A percentile compares a stretch with the other conserved stretches of the same genome.
phyloP scores from a whole-genome alignment of 2,329 filamentous ascomycete genomes.

The Xylaria hypoxylon region DNA sequence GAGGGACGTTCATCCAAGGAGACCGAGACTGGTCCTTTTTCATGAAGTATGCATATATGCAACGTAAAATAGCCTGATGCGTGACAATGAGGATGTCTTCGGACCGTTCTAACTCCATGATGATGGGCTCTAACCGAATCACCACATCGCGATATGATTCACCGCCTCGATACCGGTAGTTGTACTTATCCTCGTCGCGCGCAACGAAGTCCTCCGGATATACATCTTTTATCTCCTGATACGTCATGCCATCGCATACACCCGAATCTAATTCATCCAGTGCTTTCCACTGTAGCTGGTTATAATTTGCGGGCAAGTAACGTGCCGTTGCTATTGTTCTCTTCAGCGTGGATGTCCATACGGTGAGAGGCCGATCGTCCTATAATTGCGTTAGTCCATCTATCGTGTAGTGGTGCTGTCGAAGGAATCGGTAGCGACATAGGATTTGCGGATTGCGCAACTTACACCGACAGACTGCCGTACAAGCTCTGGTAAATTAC shows the following conservation, averaged over 20 bases:
- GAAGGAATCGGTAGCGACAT: not conserved
- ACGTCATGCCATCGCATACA: conserved; percentile 95
- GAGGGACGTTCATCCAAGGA: conserved; percentile 98
- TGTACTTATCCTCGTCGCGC: conserved; percentile 98
- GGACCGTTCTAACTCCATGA: conserved; percentile 97
- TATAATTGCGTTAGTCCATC: conserved; percentile 47
- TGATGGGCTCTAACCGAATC: conserved; percentile 96
- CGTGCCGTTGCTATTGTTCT: conserved; percentile 93
- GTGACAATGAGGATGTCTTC: conserved; percentile 99
- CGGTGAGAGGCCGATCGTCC: conserved; percentile 70
- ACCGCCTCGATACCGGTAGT: conserved; percentile 97
- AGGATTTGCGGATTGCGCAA: conserved; percentile 39
- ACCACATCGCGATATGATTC: conserved; percentile 97
- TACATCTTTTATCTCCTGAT: conserved; percentile 89
- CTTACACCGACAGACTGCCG: conserved; percentile 86
- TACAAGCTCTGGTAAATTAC: conserved; percentile 85
- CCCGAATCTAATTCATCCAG: conserved; percentile 97
- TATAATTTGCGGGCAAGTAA: conserved; percentile 82
- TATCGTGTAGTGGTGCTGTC: conserved; percentile 25
- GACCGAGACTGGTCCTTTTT: conserved; percentile 92
- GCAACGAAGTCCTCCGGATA: conserved; percentile 96
- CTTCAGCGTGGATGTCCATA: conserved; percentile 73
- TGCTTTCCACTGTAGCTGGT: conserved; percentile 98
- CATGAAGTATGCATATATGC: conserved; percentile 99
- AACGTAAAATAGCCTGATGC: conserved; percentile 94